Percentiles rank a stretch among this genome's conserved stretches.
Evolutionary conservation across 805 yeast genomes (phyloP).

Genomic region (Starmerella apicola): DNA sequence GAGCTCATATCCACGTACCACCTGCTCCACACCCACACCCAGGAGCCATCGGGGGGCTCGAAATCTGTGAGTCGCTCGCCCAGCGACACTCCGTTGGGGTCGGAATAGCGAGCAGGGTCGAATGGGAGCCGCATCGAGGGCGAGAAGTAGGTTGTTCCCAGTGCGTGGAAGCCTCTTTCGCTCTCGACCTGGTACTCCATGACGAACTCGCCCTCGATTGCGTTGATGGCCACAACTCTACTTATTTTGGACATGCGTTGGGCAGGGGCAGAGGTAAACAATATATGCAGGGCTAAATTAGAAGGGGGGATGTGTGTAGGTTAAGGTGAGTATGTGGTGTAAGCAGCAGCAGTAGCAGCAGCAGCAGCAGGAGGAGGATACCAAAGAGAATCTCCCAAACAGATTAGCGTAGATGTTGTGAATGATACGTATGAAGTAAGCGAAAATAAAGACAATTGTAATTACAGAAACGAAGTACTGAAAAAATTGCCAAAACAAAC

Average conservation of each 20-base stretch:
- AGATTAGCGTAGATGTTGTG: no score
- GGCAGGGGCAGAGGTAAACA: no score
- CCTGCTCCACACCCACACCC: slow-evolving; percentile 57
- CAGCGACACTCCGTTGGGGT: slow-evolving; percentile 23
- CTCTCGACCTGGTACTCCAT: slow-evolving; percentile 29
- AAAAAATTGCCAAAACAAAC: no score
- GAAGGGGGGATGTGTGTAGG: no score
- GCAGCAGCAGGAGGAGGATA: no score
- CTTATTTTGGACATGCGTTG: not conserved
- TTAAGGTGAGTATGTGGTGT: no score
- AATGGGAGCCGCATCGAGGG: slow-evolving; percentile 26
- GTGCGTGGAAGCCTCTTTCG: slow-evolving; percentile 31
- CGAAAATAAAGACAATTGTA: no score
- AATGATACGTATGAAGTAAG: no score
- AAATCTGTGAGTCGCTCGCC: slow-evolving; percentile 21
- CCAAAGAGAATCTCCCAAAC: no score
- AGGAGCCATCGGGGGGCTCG: slow-evolving; percentile 42
- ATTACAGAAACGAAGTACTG: no score
- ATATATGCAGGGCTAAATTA: no score
- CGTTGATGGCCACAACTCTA: not conserved
- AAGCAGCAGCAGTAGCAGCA: no score
- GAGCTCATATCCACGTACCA: slow-evolving; percentile 63
- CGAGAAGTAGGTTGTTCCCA: slow-evolving; percentile 31
- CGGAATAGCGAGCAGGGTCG: slow-evolving; percentile 31
- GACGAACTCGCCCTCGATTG: slow-evolving; percentile 11